Conservation (phyloP, 176 grass and related monocot species). For the Hsuehochloa calcarea region DNA sequence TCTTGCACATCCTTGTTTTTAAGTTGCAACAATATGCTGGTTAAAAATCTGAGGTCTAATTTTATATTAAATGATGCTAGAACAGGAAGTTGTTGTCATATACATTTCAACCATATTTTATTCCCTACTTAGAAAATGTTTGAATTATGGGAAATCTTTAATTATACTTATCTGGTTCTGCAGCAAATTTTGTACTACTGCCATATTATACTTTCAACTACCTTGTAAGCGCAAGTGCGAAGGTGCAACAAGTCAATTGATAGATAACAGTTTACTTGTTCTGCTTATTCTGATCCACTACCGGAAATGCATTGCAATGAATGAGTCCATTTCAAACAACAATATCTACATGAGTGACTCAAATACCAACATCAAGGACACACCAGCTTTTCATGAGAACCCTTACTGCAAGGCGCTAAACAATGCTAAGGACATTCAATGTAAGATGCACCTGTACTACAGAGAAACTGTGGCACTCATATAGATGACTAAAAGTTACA, state of each 20-base stretch:
- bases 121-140: not conserved
- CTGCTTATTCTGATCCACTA: constrained; percentile 91
- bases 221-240: constrained; percentile 71
- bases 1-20: not conserved
- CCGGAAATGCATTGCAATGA: constrained; percentile 65
- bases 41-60: not conserved
- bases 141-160: not conserved
- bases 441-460: constrained; percentile 49
- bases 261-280: constrained; percentile 84
- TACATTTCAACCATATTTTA: constrained; percentile 32
- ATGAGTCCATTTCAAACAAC: constrained; percentile 48
- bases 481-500: constrained; percentile 29
- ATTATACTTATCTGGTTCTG: constrained; percentile 44
- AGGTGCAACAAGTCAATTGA: constrained; percentile 65
- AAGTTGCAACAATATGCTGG: constrained; percentile 6
- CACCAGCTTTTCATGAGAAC: constrained; percentile 76
- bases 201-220: constrained; percentile 96
- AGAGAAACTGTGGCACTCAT: not conserved
- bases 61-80: not conserved
- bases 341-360: constrained; percentile 43
- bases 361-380: constrained; percentile 52
- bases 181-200: constrained; percentile 92
- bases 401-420: constrained; percentile 88
- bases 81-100: not conserved
- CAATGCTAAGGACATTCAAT: constrained; percentile 83